Conservation (phyloP, 225 moss, liverwort and hornwort genomes). For the Bryum argenteum region DNA sequence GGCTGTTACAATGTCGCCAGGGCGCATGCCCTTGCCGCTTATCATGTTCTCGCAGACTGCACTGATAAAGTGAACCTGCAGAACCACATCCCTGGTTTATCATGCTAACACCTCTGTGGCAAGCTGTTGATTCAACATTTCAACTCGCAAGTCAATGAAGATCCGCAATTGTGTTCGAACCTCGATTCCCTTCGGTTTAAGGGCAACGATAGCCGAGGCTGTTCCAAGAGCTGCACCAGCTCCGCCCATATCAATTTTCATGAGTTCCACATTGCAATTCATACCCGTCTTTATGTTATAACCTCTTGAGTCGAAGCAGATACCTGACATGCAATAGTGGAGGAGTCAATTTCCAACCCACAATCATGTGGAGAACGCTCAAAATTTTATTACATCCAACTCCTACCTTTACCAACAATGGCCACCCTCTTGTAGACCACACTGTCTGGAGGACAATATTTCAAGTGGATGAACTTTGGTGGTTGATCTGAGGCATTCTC, state of each 20-base stretch:
- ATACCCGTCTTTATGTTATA: conserved; percentile 64
- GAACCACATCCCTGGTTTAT: conserved; percentile 13
- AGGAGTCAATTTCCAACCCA: conserved; percentile 20
- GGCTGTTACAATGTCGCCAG: conserved; percentile 67
- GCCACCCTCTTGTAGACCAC: conserved; percentile 69
- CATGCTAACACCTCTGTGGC: background rate
- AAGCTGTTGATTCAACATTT: background rate
- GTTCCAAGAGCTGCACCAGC: conserved; percentile 68
- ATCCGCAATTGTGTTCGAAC: conserved; percentile 21
- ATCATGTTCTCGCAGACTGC: conserved; percentile 67
- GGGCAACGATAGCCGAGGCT: conserved; percentile 61
- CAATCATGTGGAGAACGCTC: conserved; percentile 15
- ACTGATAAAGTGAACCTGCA: conserved; percentile 69
- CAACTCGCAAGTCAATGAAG: conserved; percentile 14
- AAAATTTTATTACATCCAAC: background rate
- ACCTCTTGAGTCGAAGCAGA: conserved; percentile 65
- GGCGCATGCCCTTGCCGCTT: conserved; percentile 70
- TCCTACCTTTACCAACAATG: conserved; percentile 66
- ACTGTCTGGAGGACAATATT: conserved; percentile 57
- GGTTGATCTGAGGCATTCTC: conserved; percentile 56
- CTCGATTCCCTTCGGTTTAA: conserved; percentile 70
- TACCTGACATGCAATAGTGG: conserved; percentile 35
- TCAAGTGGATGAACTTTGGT: conserved; percentile 67
- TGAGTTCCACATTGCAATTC: conserved; percentile 55
- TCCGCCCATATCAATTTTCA: conserved; percentile 69